Evolutionary conservation across 768 basidiomycete species (phyloP), one percentile per base, ranked within the genome.

Genomic region (Mycena alexandri): DNA sequence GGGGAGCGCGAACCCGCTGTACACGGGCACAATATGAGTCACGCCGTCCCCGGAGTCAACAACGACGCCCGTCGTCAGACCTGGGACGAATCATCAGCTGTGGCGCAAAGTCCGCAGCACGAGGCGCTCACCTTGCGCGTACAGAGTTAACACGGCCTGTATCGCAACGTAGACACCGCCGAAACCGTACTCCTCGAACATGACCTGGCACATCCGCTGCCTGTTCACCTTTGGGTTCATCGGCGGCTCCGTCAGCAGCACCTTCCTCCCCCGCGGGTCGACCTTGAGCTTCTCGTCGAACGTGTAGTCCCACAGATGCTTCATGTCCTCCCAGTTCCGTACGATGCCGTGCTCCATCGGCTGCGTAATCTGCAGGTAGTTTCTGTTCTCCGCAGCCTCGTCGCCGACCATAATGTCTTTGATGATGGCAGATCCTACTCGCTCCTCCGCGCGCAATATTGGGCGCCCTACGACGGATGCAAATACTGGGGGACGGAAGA

Each of bases 261-360:
- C 87, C 81, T 98, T 99, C 68, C 88, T 85, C 0, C 95, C 98
- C 25, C 84, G 83, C 47, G 96, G 91, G 75, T 98, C 91, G 69
- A 98, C 85, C 75, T 89, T 87, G 72, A 99, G 88, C 82, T 99
- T 99, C 83, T 98, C 95, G 73, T 94, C 84, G 77, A 99, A 99
- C 0, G 98, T 99, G 80, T 98, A 99, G 79, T 99, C 90, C 98
- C 98, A 99, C 19, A 99, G 86, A 74, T 95, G 88, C 76, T 92
- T 92, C 98, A 99, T 99, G 80, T 99, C 98, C 77, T 96, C 94
- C 98, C 98, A 99, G 80, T 99, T 98, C 73, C 93, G 91, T 52
- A 99, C 91, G 81, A 99, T 98, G 46, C 98, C 98, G 78, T 99
- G 98, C 78, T 99, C 98, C 94, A 99, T 95, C 2, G 98, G 98